These are phyloP conservation scores for Corchorus olitorius DNA, from an alignment of 345 rosid genomes.

Conservation along the genomic window DNA sequence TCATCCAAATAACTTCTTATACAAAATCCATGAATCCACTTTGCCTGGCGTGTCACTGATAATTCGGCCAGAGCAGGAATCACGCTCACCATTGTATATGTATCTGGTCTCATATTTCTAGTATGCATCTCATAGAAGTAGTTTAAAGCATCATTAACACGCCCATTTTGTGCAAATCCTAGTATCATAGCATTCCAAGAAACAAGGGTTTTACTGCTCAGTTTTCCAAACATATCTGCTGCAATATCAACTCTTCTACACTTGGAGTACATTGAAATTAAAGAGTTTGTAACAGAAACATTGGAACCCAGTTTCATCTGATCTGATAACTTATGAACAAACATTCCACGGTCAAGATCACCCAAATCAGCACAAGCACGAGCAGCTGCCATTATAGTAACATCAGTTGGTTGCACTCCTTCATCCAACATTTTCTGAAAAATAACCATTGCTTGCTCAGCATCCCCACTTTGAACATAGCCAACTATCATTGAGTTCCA, in stretches of 20 bases:
- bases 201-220: slow-evolving; percentile 56
- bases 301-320: slow-evolving; percentile 49
- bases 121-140: slow-evolving; percentile 55
- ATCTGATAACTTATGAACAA: slow-evolving; percentile 54
- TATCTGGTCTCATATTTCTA: slow-evolving; percentile 51
- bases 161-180: slow-evolving; percentile 74
- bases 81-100: slow-evolving; percentile 81
- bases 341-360: slow-evolving; percentile 59
- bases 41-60: slow-evolving; percentile 67
- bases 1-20: slow-evolving; percentile 51
- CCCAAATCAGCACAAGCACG: slow-evolving; percentile 74
- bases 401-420: slow-evolving; percentile 66
- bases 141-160: slow-evolving; percentile 63
- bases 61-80: slow-evolving; percentile 74
- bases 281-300: slow-evolving; percentile 67
- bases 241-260: slow-evolving; percentile 65
- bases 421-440: slow-evolving; percentile 68
- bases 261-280: slow-evolving; percentile 84
- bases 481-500: slow-evolving; percentile 95
- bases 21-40: slow-evolving; percentile 71
- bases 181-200: slow-evolving; percentile 90
- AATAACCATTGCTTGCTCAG: slow-evolving; percentile 58
- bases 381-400: slow-evolving; percentile 67
- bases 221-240: slow-evolving; percentile 51
- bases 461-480: slow-evolving; percentile 65